These are phyloP conservation scores for Madurella mycetomatis DNA, from an alignment of 2,329 filamentous ascomycete genomes.

Conservation along the genomic window DNA sequence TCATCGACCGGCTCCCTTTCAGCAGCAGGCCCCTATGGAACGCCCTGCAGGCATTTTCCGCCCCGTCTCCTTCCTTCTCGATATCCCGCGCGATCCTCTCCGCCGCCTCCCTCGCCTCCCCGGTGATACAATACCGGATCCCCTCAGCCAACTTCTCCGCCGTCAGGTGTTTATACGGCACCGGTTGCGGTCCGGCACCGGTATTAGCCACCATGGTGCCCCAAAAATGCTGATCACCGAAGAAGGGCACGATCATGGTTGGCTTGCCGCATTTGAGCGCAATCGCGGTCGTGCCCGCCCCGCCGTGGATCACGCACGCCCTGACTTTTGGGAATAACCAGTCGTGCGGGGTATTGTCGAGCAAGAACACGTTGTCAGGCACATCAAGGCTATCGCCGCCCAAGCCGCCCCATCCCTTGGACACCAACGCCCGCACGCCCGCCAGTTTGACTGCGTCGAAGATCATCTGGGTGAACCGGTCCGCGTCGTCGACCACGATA, in stretches of 20 bases:
- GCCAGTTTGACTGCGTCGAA: constrained; percentile 62
- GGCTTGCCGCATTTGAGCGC: constrained; percentile 67
- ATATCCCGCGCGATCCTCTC: constrained; percentile 58
- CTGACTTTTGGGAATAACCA: constrained; percentile 68
- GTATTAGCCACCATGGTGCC: constrained; percentile 62
- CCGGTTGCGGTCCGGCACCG: constrained; percentile 60
- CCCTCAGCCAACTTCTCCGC: constrained; percentile 64
- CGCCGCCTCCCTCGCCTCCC: constrained; percentile 55
- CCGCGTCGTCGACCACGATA: constrained; percentile 69
- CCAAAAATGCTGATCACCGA: constrained; percentile 78
- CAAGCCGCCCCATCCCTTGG: constrained; percentile 71
- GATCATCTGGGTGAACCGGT: constrained; percentile 65
- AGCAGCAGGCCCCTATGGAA: constrained; percentile 61
- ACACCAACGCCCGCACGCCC: constrained; percentile 67
- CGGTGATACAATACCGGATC: constrained; percentile 62
- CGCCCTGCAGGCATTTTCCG: constrained; percentile 61
- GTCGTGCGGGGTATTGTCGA: constrained; percentile 71
- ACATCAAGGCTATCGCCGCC: constrained; percentile 50
- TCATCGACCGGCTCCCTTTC: constrained; percentile 50
- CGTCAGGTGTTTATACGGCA: constrained; percentile 64
- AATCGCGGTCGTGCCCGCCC: constrained; percentile 71
- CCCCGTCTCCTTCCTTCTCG: constrained; percentile 61
- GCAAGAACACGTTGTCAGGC: constrained; percentile 64
- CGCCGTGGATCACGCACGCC: constrained; percentile 71
- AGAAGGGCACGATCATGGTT: constrained; percentile 75